These are phyloP conservation scores for Thalassiosira mediterranea DNA, from an alignment of 352 stramenopile genomes.

Conservation along the genomic window DNA sequence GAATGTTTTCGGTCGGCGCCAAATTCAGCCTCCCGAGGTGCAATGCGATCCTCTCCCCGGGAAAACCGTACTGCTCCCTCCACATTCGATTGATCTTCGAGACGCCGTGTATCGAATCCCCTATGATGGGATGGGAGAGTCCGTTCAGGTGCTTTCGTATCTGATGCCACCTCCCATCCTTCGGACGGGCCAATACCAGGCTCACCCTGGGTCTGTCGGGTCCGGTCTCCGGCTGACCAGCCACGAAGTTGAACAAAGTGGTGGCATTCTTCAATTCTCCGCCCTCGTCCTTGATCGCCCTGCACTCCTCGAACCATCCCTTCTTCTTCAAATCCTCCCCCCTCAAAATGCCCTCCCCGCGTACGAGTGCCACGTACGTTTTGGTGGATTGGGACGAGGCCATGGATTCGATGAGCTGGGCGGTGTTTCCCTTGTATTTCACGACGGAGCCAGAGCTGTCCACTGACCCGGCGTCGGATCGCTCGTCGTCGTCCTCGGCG, in stretches of 20 bases:
- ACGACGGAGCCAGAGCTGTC: slow-evolving; percentile 12
- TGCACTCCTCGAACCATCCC: slow-evolving; percentile 74
- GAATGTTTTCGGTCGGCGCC: slow-evolving; percentile 25
- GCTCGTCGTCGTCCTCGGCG: slow-evolving; percentile 50
- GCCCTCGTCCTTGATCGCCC: slow-evolving; percentile 75
- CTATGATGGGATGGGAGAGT: slow-evolving; percentile 79
- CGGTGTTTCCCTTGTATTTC: slow-evolving; percentile 36
- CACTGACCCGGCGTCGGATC: not conserved
- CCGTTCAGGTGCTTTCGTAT: slow-evolving; percentile 80
- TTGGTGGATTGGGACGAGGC: slow-evolving; percentile 59
- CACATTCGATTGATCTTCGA: slow-evolving; percentile 71
- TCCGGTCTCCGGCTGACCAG: slow-evolving; percentile 54
- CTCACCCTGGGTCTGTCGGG: slow-evolving; percentile 58
- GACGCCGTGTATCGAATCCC: slow-evolving; percentile 75
- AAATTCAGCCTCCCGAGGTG: slow-evolving; percentile 57
- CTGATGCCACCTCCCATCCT: slow-evolving; percentile 81
- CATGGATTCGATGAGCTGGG: slow-evolving; percentile 63
- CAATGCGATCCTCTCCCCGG: slow-evolving; percentile 47
- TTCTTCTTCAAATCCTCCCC: slow-evolving; percentile 65
- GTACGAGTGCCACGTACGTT: slow-evolving; percentile 81
- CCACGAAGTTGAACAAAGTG: slow-evolving; percentile 77
- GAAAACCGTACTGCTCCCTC: slow-evolving; percentile 50
- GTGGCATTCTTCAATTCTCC: slow-evolving; percentile 71
- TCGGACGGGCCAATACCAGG: slow-evolving; percentile 69
- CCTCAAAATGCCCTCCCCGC: slow-evolving; percentile 70